phyloP scores from a whole-genome alignment of 495 filamentous ascomycete genomes.

The Penicillium nucicola region DNA sequence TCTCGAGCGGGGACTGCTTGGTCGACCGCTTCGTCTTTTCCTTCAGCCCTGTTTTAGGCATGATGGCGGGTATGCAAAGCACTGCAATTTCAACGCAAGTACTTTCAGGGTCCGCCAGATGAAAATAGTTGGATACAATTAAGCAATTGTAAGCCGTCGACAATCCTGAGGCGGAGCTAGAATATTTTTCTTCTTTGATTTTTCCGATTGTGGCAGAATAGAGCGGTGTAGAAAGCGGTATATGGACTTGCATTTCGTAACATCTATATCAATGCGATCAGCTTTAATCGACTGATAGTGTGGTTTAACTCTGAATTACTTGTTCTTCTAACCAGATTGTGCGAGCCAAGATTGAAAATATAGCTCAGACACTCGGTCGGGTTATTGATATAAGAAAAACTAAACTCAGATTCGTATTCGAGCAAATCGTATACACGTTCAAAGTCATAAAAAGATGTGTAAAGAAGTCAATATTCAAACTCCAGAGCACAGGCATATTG shows the following conservation, averaged over 20 bases:
- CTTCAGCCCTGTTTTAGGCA: constrained; percentile 32
- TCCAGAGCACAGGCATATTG: constrained; percentile 6
- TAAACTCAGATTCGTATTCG: background rate
- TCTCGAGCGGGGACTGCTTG: constrained; percentile 26
- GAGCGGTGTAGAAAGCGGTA: constrained; percentile 20
- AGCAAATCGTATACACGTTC: constrained; percentile 9
- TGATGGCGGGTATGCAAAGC: constrained; percentile 9
- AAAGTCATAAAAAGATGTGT: constrained; percentile 1
- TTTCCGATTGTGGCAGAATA: constrained; percentile 23
- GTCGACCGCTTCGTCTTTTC: constrained; percentile 31
- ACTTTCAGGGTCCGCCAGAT: background rate
- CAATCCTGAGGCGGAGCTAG: constrained; percentile 20
- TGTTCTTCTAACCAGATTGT: too few species aligned
- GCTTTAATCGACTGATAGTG: background rate
- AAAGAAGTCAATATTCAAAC: constrained; percentile 1
- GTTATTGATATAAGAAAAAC: background rate
- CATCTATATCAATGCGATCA: background rate
- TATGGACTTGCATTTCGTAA: background rate
- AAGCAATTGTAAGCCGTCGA: constrained; percentile 7
- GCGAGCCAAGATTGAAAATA: too few species aligned
- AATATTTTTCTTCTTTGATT: constrained; percentile 32
- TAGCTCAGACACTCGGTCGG: background rate
- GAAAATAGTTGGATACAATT: background rate
- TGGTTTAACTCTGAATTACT: background rate
- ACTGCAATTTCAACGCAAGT: background rate